Conservation (phyloP, 2,329 filamentous ascomycete genomes). For the Acrocalymma vagum region DNA sequence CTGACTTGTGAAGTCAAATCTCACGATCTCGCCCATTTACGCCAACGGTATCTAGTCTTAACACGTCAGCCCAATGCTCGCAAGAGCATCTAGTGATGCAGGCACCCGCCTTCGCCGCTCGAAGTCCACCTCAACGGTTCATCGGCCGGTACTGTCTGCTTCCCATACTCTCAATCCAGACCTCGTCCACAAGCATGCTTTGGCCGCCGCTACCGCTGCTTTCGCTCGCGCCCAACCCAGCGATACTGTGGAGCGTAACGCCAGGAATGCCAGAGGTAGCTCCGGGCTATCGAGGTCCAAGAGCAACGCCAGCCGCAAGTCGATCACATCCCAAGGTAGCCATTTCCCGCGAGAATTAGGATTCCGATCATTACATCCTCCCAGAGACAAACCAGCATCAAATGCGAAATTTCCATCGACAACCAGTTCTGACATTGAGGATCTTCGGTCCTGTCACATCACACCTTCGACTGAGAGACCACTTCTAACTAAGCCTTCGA, state of each 20-base stretch:
- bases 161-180: conserved; percentile 35
- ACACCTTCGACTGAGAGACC: conserved; percentile 18
- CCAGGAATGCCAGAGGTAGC: conserved; percentile 21
- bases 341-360: conserved; percentile 47
- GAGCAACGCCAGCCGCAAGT: conserved; percentile 45
- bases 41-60: conserved; percentile 28
- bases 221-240: conserved; percentile 41
- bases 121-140: conserved; percentile 45
- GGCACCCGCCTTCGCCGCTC: conserved; percentile 47
- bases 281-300: conserved; percentile 35
- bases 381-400: conserved; percentile 17
- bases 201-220: conserved; percentile 48
- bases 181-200: conserved; percentile 43
- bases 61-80: conserved; percentile 35
- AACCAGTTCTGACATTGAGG: too few relatives aligned
- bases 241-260: conserved; percentile 19
- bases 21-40: conserved; percentile 23
- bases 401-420: too few relatives aligned
- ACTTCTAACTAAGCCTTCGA: conserved; percentile 28
- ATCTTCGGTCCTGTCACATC: too few relatives aligned
- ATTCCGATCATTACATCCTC: conserved; percentile 30
- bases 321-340: conserved; percentile 41
- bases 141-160: conserved; percentile 24
- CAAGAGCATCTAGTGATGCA: conserved; percentile 45
- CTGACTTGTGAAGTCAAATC: conserved; percentile 28